Conservation (phyloP, 129 eudicot genomes). For the Lactuca saligna region DNA sequence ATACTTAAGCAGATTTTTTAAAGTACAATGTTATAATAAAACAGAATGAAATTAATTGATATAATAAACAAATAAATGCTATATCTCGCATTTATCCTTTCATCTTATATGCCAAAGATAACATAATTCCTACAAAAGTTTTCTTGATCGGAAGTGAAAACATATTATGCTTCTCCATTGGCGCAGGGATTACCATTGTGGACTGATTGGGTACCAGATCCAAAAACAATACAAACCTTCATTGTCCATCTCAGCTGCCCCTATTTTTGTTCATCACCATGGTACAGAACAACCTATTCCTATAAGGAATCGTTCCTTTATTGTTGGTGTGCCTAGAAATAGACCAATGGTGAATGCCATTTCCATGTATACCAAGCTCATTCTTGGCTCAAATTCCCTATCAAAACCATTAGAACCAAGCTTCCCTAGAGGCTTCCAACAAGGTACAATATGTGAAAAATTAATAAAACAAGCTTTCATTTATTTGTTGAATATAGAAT, state of each 20-base stretch:
- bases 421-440: conserved; percentile 23
- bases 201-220: conserved; percentile 64
- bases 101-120: background rate
- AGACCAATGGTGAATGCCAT: conserved; percentile 16
- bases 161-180: conserved; percentile 4
- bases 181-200: conserved; percentile 85
- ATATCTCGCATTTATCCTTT: too few relatives aligned
- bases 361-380: background rate
- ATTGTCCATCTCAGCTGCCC: conserved; percentile 10
- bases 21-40: background rate
- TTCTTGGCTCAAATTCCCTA: conserved; percentile 12
- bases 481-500: background rate
- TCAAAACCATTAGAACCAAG: conserved; percentile 14
- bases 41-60: background rate
- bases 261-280: conserved; percentile 33
- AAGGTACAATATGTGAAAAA: conserved; percentile 28
- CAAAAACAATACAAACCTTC: conserved; percentile 34
- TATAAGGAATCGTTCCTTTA: conserved; percentile 21
- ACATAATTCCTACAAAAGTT: conserved; percentile 1
- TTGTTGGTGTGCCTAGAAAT: conserved; percentile 15
- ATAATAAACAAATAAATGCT: too few relatives aligned
- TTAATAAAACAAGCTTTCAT: background rate
- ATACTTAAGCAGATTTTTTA: too few relatives aligned
- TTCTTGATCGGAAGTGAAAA: conserved; percentile 7
- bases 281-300: conserved; percentile 41